Evolutionary conservation across 2,329 filamentous ascomycete genomes (phyloP), one percentile per base, ranked within the genome.

Genomic region (Alternaria infectoria): DNA sequence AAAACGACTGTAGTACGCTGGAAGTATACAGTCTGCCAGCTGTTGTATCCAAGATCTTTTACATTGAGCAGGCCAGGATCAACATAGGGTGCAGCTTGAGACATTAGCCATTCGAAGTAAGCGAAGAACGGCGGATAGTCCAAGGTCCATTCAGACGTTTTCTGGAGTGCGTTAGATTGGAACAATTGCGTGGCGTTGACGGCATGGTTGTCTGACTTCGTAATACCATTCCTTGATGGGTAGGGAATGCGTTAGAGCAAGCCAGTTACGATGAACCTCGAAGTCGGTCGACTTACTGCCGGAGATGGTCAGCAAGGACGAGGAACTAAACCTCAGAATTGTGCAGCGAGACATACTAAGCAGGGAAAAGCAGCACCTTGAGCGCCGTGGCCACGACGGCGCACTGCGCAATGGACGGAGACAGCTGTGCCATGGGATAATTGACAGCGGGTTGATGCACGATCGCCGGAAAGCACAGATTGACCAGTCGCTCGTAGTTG

Each of bases 81-180:
- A 66, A 89, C 86, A 77, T 92, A 88, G 68, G 85, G 87, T 25
- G 94, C 96, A 61, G 89, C 84, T 74, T 96, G 92, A 50, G 95
- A 96, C 73, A 99, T 86, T 47, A 89, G 79, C 93, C 93, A 98
- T 85, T 99, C 96, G 82, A 98, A 97, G 79, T 92, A 94, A 71
- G 96, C 96, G 77, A 99, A 99, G 83, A 98, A 97, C 8, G 96
- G 96, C 30, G 96, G 96, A 79, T 99, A 99, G 83, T 99, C 96
- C 76, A 99, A 90, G 0, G 96, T 99, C 96, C 96, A 99, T 93
- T 98, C 93, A 62, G 96, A 99, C 2, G 94, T 97, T 83, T 94
- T 91, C 85, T 90, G 26, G 25, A 21, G 10, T 11, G 36, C 9
- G 44, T 66, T 51, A 75, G 66, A 74, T 66, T 32, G 59, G 6